phyloP scores from a whole-genome alignment of 1,284 basidiomycete genomes.

The Cystobasidiaceae sp. region DNA sequence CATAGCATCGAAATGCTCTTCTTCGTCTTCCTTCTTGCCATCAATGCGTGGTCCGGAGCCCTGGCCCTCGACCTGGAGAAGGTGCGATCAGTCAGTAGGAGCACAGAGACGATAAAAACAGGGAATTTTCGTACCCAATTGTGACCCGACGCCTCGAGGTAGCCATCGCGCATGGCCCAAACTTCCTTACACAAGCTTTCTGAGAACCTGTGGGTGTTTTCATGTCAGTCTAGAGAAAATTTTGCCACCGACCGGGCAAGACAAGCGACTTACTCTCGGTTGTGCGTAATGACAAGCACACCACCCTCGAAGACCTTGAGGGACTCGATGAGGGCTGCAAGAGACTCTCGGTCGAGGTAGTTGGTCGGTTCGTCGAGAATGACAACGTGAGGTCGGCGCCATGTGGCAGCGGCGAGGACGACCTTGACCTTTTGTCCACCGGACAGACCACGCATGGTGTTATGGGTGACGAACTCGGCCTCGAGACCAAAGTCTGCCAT shows the following conservation, averaged over 20 bases:
- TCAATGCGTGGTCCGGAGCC: conserved; percentile 83
- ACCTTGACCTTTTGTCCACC: conserved; percentile 98
- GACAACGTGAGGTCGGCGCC: conserved; percentile 96
- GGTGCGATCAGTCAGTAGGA: conserved; percentile 38
- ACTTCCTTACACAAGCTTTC: conserved; percentile 71
- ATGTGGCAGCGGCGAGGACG: conserved; percentile 48
- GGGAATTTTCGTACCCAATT: conserved; percentile 59
- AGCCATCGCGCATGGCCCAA: conserved; percentile 59
- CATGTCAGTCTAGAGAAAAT: too few species aligned
- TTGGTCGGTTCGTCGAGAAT: conserved; percentile 93
- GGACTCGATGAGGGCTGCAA: conserved; percentile 91
- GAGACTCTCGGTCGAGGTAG: conserved; percentile 94
- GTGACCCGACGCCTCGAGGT: conserved; percentile 88
- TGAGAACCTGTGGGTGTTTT: too few species aligned
- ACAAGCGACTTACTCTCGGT: too few species aligned
- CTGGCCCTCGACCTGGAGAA: conserved; percentile 90
- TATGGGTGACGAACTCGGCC: conserved; percentile 89
- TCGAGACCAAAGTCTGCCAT: conserved; percentile 95
- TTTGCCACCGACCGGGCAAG: too few species aligned
- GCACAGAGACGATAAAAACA: conserved; percentile 2
- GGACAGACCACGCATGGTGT: conserved; percentile 70
- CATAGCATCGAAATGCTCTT: conserved; percentile 86
- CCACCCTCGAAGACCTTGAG: conserved; percentile 95
- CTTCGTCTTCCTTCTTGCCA: conserved; percentile 70
- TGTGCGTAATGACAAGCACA: conserved; percentile 86